Conservation (phyloP, 2,329 filamentous ascomycete species). For the Hypoxylon sp. region DNA sequence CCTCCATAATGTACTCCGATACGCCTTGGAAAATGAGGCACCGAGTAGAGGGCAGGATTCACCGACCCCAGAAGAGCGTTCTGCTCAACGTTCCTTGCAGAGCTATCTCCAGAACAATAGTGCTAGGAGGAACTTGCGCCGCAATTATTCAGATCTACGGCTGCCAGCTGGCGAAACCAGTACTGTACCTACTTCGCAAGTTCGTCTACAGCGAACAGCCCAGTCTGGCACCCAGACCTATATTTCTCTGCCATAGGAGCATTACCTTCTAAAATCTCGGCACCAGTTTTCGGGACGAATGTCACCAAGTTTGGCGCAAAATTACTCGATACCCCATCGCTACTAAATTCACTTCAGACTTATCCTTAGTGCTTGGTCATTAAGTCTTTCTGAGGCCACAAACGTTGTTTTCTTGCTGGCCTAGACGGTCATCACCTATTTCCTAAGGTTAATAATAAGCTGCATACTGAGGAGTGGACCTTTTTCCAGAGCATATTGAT, state of each 20-base stretch:
- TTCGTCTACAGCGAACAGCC: conserved; percentile 53
- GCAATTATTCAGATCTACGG: conserved; percentile 56
- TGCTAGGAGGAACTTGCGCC: conserved; percentile 43
- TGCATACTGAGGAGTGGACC: conserved; percentile 19
- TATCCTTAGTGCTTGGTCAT: conserved; percentile 32
- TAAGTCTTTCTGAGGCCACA: conserved; percentile 13
- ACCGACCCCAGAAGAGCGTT: conserved; percentile 18
- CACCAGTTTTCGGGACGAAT: conserved; percentile 4
- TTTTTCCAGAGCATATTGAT: conserved; percentile 32
- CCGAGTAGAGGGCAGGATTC: conserved; percentile 27
- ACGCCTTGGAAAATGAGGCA: conserved; percentile 60
- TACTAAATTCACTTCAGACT: conserved; percentile 13
- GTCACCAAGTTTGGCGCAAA: conserved; percentile 17
- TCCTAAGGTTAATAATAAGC: conserved; percentile 30
- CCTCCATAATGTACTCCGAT: conserved; percentile 67
- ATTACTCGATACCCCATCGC: conserved; percentile 32
- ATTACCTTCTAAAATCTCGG: not conserved
- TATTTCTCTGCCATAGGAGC: conserved; percentile 24
- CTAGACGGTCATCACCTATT: conserved; percentile 32
- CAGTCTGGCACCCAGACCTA: conserved; percentile 53
- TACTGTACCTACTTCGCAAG: conserved; percentile 42
- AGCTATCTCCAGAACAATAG: conserved; percentile 27
- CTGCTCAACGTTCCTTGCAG: conserved; percentile 33
- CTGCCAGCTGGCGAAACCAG: conserved; percentile 57
- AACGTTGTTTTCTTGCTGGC: conserved; percentile 22